A percentile compares a stretch with the other conserved stretches of the same genome.
phyloP scores from a whole-genome alignment of 164 flowering plant genomes.

The Liriodendron chinense region DNA sequence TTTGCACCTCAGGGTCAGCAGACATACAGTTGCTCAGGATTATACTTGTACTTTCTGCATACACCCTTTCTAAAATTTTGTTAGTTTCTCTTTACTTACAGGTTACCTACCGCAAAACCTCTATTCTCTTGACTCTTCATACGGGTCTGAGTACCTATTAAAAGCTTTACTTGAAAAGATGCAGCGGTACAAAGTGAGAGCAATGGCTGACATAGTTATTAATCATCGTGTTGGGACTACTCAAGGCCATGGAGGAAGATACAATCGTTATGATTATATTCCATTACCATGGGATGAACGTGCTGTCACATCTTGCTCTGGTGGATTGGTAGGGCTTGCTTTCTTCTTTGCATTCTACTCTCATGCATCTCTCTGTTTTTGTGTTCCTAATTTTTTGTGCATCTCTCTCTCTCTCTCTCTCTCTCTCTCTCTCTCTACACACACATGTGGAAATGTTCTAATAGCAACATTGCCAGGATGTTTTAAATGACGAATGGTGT shows the following conservation, averaged over 20 bases:
- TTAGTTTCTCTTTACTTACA: conserved; percentile 21
- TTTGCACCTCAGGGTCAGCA: conserved; percentile 75
- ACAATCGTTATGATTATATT: conserved; percentile 90
- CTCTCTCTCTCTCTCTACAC: too few relatives aligned
- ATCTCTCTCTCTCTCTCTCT: too few relatives aligned
- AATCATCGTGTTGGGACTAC: conserved; percentile 95
- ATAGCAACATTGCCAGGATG: too few relatives aligned
- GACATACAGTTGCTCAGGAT: background rate
- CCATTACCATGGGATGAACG: conserved; percentile 85
- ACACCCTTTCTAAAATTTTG: background rate
- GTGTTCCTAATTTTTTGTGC: background rate
- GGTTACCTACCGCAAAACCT: conserved; percentile 94
- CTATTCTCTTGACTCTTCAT: conserved; percentile 71
- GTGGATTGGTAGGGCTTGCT: conserved; percentile 67
- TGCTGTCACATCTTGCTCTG: conserved; percentile 88
- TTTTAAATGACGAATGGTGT: too few relatives aligned
- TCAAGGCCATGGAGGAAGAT: conserved; percentile 77
- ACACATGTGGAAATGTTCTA: too few relatives aligned
- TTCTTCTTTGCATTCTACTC: background rate
- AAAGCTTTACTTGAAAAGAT: conserved; percentile 66
- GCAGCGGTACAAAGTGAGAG: conserved; percentile 69
- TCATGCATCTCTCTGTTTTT: background rate
- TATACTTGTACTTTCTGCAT: conserved; percentile 8
- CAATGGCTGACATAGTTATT: conserved; percentile 95
- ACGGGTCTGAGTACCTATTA: conserved; percentile 75